Base-by-base conservation (phyloP, 371 early-diverging fungal genomes). In the Choanephora cucurbitarum region DNA sequence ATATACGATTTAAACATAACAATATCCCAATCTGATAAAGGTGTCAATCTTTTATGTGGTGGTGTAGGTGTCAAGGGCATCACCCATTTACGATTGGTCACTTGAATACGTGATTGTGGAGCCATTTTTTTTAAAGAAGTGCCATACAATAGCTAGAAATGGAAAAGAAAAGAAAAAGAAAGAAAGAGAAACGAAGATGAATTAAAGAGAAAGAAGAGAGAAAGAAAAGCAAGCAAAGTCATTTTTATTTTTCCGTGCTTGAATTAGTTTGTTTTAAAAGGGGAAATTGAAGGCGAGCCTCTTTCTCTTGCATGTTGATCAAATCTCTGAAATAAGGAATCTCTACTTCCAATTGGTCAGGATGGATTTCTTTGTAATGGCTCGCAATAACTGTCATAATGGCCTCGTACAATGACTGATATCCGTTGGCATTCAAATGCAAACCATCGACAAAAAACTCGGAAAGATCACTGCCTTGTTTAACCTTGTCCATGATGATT, bases 381-480 rank as follows among this genome's bases (percentile, higher is more conserved):
- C 49, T 32, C 2, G 49, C 22, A 15, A 79, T 79, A 3, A 60
- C 58, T 9, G 70, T 49, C 53, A 79, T 56, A 13, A 79, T n/a
- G 7, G 62, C 22, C 49, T 66, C 59, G 44, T 60, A 66, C 6
- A 68, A 32, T 33, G 57, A 63, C 57, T 70, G 40, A 55, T 89
- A 86, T 10, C 89, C 91, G 19, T 73, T 67, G 3, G 63, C 46
- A 19, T 64, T 73, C 10, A 91, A 62, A 62, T 91, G 91, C 10
- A 91, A 52, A 1, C 91, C 91, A 65, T 91, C 91, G n/a, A 46
- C 44, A 17, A 86, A 56, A 60, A 73, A 80, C 4, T 80, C 70
- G 1, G 51, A 59, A 3, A 79, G 57, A 34, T 58, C 58, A 6
- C 49, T 44, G 1, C 18, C 32, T 28, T 61, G 28, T 7, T 28